Conservation (phyloP, 306 rosid genomes). For the Pyrus pyrifolia region DNA sequence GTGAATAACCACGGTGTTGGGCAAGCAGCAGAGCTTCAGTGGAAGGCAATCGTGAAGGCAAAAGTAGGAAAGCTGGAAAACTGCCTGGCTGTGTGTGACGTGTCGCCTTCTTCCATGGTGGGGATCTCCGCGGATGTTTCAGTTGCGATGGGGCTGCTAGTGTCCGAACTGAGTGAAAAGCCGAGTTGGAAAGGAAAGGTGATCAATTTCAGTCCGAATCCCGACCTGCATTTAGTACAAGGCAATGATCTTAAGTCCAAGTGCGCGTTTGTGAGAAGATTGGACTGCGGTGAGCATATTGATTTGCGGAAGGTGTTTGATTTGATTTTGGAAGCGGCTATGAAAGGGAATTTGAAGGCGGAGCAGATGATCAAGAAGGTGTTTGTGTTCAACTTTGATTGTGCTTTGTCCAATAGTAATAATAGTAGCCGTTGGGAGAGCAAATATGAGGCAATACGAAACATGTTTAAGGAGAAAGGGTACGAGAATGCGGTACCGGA, state of each 20-base stretch:
- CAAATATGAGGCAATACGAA: slow-evolving; percentile 31
- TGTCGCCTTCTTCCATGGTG: slow-evolving; percentile 19
- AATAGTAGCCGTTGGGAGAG: slow-evolving; percentile 65
- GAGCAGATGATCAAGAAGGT: slow-evolving; percentile 24
- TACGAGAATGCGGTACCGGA: slow-evolving; percentile 32
- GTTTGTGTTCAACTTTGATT: slow-evolving; percentile 33
- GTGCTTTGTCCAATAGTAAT: slow-evolving; percentile 10
- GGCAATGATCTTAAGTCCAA: too few relatives aligned
- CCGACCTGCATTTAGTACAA: too few relatives aligned
- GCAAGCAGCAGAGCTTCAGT: slow-evolving; percentile 48
- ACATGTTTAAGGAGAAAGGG: too few relatives aligned
- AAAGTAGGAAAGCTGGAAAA: slow-evolving; percentile 36
- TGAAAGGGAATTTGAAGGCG: slow-evolving; percentile 31
- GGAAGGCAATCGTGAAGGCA: slow-evolving; percentile 54
- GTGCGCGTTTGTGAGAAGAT: too few relatives aligned
- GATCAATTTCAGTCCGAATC: too few relatives aligned
- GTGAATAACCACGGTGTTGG: slow-evolving; percentile 17
- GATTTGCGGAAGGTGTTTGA: slow-evolving; percentile 59
- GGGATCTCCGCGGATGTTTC: slow-evolving; percentile 2
- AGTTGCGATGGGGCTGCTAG: not conserved
- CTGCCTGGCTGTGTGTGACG: slow-evolving; percentile 43
- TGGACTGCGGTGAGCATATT: slow-evolving; percentile 31
- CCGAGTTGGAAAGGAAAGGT: too few relatives aligned
- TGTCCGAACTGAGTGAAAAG: not conserved
- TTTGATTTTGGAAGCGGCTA: slow-evolving; percentile 36